Evolutionary conservation across 768 basidiomycete genomes (phyloP).

Genomic region (Naganishia antarctica): DNA sequence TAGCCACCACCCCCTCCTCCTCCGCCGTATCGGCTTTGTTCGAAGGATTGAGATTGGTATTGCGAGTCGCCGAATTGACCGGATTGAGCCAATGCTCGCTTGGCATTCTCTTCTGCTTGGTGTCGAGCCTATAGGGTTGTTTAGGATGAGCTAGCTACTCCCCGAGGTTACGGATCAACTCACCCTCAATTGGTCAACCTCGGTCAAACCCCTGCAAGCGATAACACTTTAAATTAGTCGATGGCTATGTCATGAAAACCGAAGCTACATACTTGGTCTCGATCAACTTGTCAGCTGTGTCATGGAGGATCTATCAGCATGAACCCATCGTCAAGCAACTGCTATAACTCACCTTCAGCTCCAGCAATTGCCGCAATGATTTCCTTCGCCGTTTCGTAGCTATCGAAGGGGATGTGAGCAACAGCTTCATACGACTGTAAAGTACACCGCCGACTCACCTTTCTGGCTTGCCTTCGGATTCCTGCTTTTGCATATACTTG

Average conservation of each 20-base stretch:
- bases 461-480: constrained; percentile 27
- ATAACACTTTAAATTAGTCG: neutral
- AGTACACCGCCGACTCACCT: constrained; percentile 6
- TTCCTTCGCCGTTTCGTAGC: constrained; percentile 18
- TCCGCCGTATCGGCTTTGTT: constrained; percentile 7
- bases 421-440: neutral
- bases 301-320: neutral
- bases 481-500: constrained; percentile 21
- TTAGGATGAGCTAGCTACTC: neutral
- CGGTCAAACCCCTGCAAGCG: constrained; percentile 11
- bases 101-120: constrained; percentile 27
- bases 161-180: neutral
- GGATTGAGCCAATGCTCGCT: constrained; percentile 18
- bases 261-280: constrained; percentile 19
- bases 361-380: constrained; percentile 24
- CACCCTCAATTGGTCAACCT: constrained; percentile 15
- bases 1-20: neutral
- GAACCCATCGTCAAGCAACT: neutral
- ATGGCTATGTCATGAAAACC: neutral
- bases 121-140: neutral
- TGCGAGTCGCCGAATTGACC: constrained; percentile 21
- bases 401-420: neutral
- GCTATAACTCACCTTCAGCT: constrained; percentile 5
- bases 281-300: constrained; percentile 26
- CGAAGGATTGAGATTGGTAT: neutral